Evolutionary conservation across 208 protist genomes (phyloP).

Genomic region (Herpetomonas tarakana): DNA sequence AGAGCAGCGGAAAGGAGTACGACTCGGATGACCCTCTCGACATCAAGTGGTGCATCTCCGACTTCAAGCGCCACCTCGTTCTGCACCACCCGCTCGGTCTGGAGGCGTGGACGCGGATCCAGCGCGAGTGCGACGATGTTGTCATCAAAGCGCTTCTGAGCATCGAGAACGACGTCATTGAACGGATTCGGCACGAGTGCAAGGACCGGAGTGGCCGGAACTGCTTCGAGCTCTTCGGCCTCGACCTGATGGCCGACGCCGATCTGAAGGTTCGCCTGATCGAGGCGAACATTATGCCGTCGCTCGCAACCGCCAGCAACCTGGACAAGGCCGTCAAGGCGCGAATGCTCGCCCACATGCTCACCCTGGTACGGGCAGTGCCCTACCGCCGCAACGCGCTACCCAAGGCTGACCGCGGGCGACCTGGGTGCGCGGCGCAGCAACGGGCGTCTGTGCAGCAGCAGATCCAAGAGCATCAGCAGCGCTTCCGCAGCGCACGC

Average conservation of each 20-base stretch:
- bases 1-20: constrained; percentile 60
- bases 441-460: background rate
- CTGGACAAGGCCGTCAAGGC: constrained; percentile 89
- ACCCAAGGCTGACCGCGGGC: constrained; percentile 10
- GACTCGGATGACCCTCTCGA: constrained; percentile 72
- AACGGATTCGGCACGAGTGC: constrained; percentile 61
- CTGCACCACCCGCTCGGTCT: constrained; percentile 46
- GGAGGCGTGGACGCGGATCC: constrained; percentile 59
- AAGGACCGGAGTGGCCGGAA: constrained; percentile 67
- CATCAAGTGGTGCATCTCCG: constrained; percentile 90
- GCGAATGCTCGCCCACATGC: constrained; percentile 82
- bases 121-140: constrained; percentile 72
- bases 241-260: constrained; percentile 86
- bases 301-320: constrained; percentile 72
- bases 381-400: constrained; percentile 63
- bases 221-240: constrained; percentile 91
- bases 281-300: constrained; percentile 93
- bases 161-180: constrained; percentile 78
- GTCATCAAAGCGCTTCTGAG: constrained; percentile 92
- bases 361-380: constrained; percentile 78
- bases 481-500: background rate
- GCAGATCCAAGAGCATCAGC: background rate
- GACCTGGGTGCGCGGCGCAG: background rate
- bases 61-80: constrained; percentile 62
- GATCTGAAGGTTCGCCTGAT: constrained; percentile 77